phyloP scores from a whole-genome alignment of 1,139 yeast species.

The Candida frijolesensis region DNA sequence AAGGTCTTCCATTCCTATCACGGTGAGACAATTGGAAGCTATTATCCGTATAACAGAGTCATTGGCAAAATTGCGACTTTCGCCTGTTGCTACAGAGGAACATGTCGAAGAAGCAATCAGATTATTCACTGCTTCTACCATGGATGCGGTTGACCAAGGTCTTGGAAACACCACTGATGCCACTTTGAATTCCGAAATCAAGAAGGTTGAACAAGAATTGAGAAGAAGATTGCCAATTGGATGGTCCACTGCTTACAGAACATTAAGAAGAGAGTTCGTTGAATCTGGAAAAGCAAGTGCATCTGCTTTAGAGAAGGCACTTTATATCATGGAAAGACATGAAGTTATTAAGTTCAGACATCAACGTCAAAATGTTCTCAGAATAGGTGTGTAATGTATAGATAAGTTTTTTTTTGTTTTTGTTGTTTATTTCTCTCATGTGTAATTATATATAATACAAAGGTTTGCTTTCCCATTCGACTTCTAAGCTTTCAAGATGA shows the following conservation, averaged over 20 bases:
- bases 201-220: conserved; percentile 78
- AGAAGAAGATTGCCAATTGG: conserved; percentile 94
- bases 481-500: conserved; percentile 59
- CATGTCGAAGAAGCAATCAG: conserved; percentile 97
- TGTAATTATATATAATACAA: conserved; percentile 3
- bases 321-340: conserved; percentile 79
- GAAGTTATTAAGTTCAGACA: conserved; percentile 86
- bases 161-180: conserved; percentile 53
- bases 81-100: conserved; percentile 81
- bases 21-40: conserved; percentile 97
- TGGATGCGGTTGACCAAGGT: conserved; percentile 95
- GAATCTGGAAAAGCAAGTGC: conserved; percentile 66
- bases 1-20: conserved; percentile 94
- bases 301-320: conserved; percentile 81
- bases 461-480: background rate
- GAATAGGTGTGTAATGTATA: conserved; percentile 65
- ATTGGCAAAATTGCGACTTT: conserved; percentile 80
- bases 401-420: background rate
- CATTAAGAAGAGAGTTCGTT: conserved; percentile 83
- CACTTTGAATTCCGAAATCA: conserved; percentile 67
- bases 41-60: conserved; percentile 95
- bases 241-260: conserved; percentile 89
- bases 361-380: conserved; percentile 82
- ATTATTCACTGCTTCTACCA: conserved; percentile 92
- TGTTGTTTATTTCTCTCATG: background rate